Evolutionary conservation across 1,284 basidiomycete genomes (phyloP).

Genomic region (Austroboletus niveus): DNA sequence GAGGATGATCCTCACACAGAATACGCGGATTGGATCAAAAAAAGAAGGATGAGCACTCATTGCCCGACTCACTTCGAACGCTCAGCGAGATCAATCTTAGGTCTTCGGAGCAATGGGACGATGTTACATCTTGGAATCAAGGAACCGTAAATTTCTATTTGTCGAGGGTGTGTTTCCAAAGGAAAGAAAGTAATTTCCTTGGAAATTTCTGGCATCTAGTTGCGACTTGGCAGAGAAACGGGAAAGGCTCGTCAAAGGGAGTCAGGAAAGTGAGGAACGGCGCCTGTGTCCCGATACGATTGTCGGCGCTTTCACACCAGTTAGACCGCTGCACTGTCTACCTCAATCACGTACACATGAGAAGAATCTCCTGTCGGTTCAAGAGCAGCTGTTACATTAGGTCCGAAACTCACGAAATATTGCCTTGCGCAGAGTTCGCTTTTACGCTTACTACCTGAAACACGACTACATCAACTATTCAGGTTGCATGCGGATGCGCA

Average conservation of each 20-base stretch:
- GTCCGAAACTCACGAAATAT: not conserved
- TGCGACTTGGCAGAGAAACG: constrained; percentile 8
- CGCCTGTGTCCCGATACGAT: not conserved
- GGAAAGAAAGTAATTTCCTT: no score
- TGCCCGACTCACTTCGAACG: constrained; percentile 30
- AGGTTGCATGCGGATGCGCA: not conserved
- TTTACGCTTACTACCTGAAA: not conserved
- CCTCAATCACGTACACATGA: not conserved
- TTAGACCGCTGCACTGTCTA: not conserved
- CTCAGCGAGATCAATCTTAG: no score
- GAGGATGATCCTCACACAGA: constrained; percentile 42
- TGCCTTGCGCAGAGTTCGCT: not conserved
- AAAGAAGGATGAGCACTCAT: not conserved
- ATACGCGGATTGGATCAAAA: constrained; percentile 42
- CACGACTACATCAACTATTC: not conserved
- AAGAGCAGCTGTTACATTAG: not conserved
- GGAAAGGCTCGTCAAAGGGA: not conserved
- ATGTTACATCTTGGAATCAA: constrained; percentile 32
- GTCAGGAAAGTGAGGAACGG: not conserved
- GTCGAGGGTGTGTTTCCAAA: no score
- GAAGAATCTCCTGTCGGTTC: not conserved
- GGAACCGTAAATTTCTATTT: constrained; percentile 43
- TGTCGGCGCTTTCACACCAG: not conserved
- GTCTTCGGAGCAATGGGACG: no score
- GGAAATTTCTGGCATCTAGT: no score